Conservation (phyloP, 2,329 filamentous ascomycete genomes). For the Nannizzia gypsea region DNA sequence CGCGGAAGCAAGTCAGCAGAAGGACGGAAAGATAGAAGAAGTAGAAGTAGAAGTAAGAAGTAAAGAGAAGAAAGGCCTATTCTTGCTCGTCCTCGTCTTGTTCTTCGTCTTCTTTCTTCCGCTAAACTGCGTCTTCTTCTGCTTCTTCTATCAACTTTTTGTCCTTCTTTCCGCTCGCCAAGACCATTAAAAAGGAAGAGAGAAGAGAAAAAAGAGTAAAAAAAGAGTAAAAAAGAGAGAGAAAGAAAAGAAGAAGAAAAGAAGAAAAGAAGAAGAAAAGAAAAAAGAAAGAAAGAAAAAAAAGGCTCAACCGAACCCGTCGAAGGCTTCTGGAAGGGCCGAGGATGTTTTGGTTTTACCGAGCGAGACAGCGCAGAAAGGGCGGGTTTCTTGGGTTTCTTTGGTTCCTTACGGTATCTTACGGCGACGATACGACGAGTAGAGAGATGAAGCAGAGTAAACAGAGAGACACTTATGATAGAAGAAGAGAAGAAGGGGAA, state of each 20-base stretch:
- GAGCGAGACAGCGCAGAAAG: background rate
- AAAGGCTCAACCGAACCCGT: background rate
- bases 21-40: too few relatives aligned
- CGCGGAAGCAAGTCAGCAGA: too few relatives aligned
- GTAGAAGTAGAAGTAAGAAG: too few relatives aligned
- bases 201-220: background rate
- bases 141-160: too few relatives aligned
- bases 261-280: background rate
- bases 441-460: background rate
- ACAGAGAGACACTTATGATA: background rate
- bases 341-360: background rate
- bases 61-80: too few relatives aligned
- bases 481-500: background rate
- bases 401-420: background rate
- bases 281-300: background rate
- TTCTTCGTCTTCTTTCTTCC: too few relatives aligned
- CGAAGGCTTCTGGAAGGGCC: background rate
- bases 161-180: too few relatives aligned
- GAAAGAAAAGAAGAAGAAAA: background rate
- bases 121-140: too few relatives aligned
- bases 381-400: too few relatives aligned
- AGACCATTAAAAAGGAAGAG: too few relatives aligned
- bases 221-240: background rate
- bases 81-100: too few relatives aligned
- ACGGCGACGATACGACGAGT: background rate